Evolutionary conservation across 2,329 filamentous ascomycete genomes (phyloP), one percentile per base, ranked within the genome.

Genomic region (Talaromyces sp.): DNA sequence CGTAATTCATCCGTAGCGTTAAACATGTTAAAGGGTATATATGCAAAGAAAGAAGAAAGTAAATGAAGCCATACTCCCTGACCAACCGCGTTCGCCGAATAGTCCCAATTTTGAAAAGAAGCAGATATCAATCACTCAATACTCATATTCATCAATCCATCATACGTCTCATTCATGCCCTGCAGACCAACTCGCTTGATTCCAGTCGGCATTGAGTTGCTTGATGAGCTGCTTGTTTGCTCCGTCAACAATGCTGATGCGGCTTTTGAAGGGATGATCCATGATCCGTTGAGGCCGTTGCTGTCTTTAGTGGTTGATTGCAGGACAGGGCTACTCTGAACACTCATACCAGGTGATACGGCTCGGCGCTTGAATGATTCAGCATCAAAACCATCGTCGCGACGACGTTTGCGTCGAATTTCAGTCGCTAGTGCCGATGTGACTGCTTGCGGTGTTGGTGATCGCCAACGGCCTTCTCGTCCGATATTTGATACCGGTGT

Each of bases 91-190:
- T 47, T 33, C 22, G n/a, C 27, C 31, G n/a, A 50, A 31, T 31
- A 31, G 14, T 50, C 19, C 31, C 24, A 45, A 35, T 16, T 10
- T 37, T 11, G 14, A 47, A 41, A 49, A 39, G 39, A 50, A 33
- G 11, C 9, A 24, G 24, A 35, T 19, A 35, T 22, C 11, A 11
- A 47, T 79, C 81, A 97, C 76, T 97, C 93, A 73, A 97, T 97
- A 77, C 91, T 97, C 91, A 98, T 95, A 72, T 94, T 93, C 90
- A 97, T 97, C 69, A 97, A 84, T 1, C 93, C 91, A 76, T 97
- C 94, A 74, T 92, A 92, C n/a, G 94, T 94, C 78, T 97, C 94
- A 19, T 87, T 90, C 93, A 98, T 97, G 1, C 93, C 92, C 78
- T 97, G 93, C 70, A 96, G 85, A 9, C 92, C 92, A 14, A 96